A percentile compares a stretch with the other conserved stretches of the same genome.
These are phyloP conservation scores for Boletus subluridellus DNA, from an alignment of 1,284 basidiomycete genomes.

Conservation along the genomic window DNA sequence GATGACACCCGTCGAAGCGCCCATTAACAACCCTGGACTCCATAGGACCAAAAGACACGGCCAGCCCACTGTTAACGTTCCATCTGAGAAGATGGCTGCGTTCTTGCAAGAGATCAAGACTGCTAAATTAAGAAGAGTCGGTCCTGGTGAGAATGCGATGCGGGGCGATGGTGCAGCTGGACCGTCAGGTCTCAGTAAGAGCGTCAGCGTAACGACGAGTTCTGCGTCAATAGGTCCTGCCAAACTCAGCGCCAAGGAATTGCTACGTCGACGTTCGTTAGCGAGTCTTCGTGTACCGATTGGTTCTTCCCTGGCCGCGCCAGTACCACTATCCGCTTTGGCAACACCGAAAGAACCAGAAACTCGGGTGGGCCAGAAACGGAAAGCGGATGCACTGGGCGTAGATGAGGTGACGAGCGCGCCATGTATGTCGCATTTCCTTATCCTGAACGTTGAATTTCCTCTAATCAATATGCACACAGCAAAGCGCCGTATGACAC, in stretches of 20 bases:
- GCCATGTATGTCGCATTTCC: constrained; percentile 16
- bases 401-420: constrained; percentile 6
- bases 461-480: constrained; percentile 5
- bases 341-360: constrained; percentile 8
- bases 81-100: constrained; percentile 74
- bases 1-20: constrained; percentile 55
- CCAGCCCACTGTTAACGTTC: constrained; percentile 63
- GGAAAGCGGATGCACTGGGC: constrained; percentile 23
- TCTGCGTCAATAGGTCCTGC: neutral
- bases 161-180: constrained; percentile 24
- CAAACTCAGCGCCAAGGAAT: constrained; percentile 21
- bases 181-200: constrained; percentile 33
- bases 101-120: constrained; percentile 77
- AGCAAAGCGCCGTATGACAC: constrained; percentile 25
- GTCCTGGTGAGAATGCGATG: constrained; percentile 13
- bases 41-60: constrained; percentile 42
- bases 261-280: constrained; percentile 28
- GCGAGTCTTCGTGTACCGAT: constrained; percentile 29
- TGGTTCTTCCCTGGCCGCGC: constrained; percentile 23
- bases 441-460: neutral
- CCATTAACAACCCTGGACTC: constrained; percentile 49
- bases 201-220: constrained; percentile 17
- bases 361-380: constrained; percentile 23
- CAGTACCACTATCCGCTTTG: constrained; percentile 10
- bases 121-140: constrained; percentile 57